Conservation (phyloP, 2,329 filamentous ascomycete genomes). For the Dothideomycetidae sp. region DNA sequence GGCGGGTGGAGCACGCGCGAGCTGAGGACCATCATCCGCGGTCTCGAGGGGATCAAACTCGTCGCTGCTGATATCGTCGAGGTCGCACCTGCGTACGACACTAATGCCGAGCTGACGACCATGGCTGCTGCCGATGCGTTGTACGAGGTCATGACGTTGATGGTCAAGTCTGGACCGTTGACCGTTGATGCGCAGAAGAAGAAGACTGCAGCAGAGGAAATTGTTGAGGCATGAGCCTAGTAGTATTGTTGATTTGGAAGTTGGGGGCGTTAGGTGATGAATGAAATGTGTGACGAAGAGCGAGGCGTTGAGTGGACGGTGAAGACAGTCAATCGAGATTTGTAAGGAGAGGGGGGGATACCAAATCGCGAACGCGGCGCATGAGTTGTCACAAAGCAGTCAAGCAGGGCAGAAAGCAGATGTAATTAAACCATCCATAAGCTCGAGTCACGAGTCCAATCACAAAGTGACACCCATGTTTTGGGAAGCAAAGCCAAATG, state of each 20-base stretch:
- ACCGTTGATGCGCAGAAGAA: conserved; percentile 19
- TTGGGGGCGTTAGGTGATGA: no score
- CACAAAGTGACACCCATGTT: no score
- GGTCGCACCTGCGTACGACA: conserved; percentile 59
- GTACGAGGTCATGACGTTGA: conserved; percentile 67
- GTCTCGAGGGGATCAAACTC: conserved; percentile 53
- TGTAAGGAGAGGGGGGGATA: no score
- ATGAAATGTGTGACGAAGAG: neutral
- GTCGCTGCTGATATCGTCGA: conserved; percentile 61
- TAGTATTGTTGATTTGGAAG: no score
- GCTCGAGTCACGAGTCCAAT: no score
- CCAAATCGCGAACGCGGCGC: no score
- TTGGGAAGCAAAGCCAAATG: no score
- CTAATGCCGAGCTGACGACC: conserved; percentile 58
- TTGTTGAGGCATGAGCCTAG: conserved; percentile 21
- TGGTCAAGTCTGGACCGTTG: conserved; percentile 65
- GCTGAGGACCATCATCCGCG: conserved; percentile 55
- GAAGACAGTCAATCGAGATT: conserved; percentile 12
- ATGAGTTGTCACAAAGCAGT: no score
- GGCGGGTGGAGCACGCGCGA: conserved; percentile 64
- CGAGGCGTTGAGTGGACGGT: neutral
- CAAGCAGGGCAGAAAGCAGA: no score
- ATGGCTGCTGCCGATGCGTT: conserved; percentile 55
- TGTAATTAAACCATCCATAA: no score
- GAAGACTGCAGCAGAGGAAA: conserved; percentile 23